Evolutionary conservation across 2,329 filamentous ascomycete genomes (phyloP).

Genomic region (Gaeumannomyces sp.): DNA sequence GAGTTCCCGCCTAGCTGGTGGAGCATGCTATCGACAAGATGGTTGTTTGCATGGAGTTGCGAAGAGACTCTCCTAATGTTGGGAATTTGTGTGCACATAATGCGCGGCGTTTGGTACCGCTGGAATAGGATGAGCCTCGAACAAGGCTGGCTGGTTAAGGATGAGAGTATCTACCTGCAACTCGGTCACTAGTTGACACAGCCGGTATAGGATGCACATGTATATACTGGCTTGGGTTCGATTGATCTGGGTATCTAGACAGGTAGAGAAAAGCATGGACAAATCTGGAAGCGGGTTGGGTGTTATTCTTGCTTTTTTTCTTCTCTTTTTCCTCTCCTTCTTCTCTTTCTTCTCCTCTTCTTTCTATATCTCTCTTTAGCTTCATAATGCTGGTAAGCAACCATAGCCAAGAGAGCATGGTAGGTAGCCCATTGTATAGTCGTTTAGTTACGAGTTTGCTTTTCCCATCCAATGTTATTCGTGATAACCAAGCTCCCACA

Average conservation of each 20-base stretch:
- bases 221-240: no score
- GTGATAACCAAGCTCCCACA: neutral
- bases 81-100: neutral
- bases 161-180: neutral
- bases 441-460: neutral
- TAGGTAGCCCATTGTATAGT: no score
- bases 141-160: neutral
- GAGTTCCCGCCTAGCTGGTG: no score
- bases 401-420: no score
- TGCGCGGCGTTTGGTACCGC: neutral
- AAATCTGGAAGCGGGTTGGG: constrained; percentile 4
- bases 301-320: neutral
- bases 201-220: no score
- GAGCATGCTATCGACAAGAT: no score
- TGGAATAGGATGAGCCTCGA: neutral
- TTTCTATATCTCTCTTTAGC: no score
- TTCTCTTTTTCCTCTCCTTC: no score
- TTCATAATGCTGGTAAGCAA: no score
- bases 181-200: neutral
- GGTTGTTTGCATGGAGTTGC: neutral
- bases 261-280: neutral
- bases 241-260: neutral
- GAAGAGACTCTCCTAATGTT: neutral
- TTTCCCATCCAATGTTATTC: neutral
- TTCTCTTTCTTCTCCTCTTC: no score